A percentile compares a stretch with the other conserved stretches of the same genome.
These are phyloP conservation scores for Trifolium fragiferum DNA, from an alignment of 306 rosid genomes.

Conservation along the genomic window DNA sequence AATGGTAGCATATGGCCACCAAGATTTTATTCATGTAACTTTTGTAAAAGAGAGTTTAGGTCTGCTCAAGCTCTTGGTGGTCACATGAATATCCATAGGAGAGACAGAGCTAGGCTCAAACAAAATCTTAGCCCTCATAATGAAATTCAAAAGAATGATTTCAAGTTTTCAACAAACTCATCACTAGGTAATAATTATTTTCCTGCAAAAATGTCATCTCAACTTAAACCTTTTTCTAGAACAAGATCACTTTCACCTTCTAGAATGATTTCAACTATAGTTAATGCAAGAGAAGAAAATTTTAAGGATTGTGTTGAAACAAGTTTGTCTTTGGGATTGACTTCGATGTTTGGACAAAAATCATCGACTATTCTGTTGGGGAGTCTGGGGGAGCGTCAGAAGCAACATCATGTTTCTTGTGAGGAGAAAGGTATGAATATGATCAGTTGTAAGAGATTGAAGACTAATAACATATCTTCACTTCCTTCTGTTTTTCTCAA, in stretches of 20 bases:
- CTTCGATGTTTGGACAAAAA: slow-evolving; percentile 48
- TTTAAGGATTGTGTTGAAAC: slow-evolving; percentile 57
- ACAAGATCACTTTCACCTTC: slow-evolving; percentile 8
- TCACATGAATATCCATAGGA: slow-evolving; percentile 94
- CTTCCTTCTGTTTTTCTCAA: slow-evolving; percentile 43
- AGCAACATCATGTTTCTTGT: background rate
- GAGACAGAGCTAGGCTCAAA: slow-evolving; percentile 86
- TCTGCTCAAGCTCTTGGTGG: slow-evolving; percentile 99
- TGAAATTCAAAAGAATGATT: slow-evolving; percentile 23
- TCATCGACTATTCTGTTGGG: slow-evolving; percentile 24
- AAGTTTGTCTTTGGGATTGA: slow-evolving; percentile 58
- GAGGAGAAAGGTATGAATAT: slow-evolving; percentile 41
- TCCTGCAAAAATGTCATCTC: slow-evolving; percentile 30
- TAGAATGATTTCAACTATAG: background rate
- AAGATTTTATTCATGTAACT: slow-evolving; percentile 78
- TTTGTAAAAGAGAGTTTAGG: slow-evolving; percentile 82
- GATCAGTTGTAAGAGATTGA: slow-evolving; percentile 50
- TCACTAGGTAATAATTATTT: slow-evolving; percentile 37
- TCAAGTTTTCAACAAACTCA: slow-evolving; percentile 13
- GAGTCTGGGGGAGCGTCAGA: background rate
- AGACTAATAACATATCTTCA: slow-evolving; percentile 45
- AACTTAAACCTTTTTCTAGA: slow-evolving; percentile 16
- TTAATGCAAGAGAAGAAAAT: slow-evolving; percentile 22
- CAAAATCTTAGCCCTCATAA: slow-evolving; percentile 41
- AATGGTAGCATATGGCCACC: slow-evolving; percentile 90